A percentile compares a stretch with the other conserved stretches of the same genome.
phyloP scores from a whole-genome alignment of 2,329 filamentous ascomycete species.

The Podosphaera xanthii region DNA sequence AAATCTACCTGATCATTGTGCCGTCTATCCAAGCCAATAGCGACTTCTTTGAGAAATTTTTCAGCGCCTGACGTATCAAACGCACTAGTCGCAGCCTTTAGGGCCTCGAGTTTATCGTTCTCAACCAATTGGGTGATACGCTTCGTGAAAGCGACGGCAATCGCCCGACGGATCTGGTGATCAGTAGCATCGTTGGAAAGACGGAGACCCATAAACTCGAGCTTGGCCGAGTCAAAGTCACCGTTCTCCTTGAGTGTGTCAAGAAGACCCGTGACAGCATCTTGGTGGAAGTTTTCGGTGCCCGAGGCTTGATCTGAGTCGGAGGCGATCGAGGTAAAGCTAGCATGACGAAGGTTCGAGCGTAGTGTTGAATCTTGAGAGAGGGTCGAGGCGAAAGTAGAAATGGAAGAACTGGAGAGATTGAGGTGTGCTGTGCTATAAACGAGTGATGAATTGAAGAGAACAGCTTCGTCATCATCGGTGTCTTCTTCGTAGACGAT shows the following conservation, averaged over 20 bases:
- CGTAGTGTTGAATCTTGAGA: constrained; percentile 18
- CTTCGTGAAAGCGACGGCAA: constrained; percentile 67
- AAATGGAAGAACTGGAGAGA: constrained; percentile 32
- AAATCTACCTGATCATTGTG: constrained; percentile 67
- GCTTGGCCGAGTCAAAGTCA: constrained; percentile 60
- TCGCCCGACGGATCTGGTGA: constrained; percentile 63
- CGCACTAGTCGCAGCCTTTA: constrained; percentile 39
- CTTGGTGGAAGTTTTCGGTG: constrained; percentile 53
- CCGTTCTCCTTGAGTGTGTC: constrained; percentile 58
- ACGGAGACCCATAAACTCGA: constrained; percentile 84
- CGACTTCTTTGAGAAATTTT: constrained; percentile 35
- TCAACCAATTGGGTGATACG: constrained; percentile 50
- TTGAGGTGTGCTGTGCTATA: constrained; percentile 17
- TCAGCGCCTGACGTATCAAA: constrained; percentile 31
- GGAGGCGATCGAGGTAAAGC: constrained; percentile 48
- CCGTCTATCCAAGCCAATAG: constrained; percentile 38
- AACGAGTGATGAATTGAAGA: constrained; percentile 26
- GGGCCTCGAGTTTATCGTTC: constrained; percentile 30
- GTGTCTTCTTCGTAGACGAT: constrained; percentile 42
- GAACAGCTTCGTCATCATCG: constrained; percentile 29
- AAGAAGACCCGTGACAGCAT: constrained; percentile 68
- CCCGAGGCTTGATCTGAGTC: constrained; percentile 25
- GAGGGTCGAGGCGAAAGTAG: constrained; percentile 34
- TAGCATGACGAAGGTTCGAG: constrained; percentile 37
- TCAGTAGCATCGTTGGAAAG: constrained; percentile 82